phyloP scores from a whole-genome alignment of 2,329 filamentous ascomycete genomes.

The Venturia nashicola region DNA sequence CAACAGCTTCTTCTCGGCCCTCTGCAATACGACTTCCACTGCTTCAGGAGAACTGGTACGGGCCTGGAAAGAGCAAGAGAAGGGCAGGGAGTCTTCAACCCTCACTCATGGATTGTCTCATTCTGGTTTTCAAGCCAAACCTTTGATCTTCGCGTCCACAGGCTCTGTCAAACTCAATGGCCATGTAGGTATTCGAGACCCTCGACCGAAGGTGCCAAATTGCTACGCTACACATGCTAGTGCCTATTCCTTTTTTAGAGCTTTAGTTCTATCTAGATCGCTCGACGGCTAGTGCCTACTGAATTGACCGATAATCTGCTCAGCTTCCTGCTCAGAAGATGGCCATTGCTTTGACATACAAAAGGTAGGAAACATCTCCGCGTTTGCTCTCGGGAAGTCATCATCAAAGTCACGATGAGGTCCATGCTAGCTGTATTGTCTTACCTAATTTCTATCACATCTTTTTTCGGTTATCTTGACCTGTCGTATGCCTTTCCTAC shows the following conservation, averaged over 20 bases:
- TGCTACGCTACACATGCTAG: neutral
- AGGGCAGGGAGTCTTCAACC: neutral
- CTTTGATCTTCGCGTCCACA: neutral
- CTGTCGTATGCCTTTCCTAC: neutral
- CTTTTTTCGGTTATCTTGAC: neutral
- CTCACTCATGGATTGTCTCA: neutral
- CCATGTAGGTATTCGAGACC: neutral
- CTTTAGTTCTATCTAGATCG: no score
- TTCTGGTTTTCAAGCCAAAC: neutral
- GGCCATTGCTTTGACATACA: neutral
- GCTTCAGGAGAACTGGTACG: neutral
- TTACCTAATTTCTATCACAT: neutral
- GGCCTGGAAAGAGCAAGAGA: neutral
- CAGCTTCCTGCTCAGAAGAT: neutral
- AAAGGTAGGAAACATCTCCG: neutral
- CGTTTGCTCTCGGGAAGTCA: neutral
- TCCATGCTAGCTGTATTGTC: neutral
- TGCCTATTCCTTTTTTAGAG: neutral
- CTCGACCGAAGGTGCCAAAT: neutral
- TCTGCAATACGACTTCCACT: neutral
- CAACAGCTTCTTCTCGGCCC: neutral
- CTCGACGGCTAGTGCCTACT: neutral
- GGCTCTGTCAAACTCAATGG: neutral
- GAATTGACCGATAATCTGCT: neutral
- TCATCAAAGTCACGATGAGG: neutral